Evolutionary conservation across 306 rosid species (phyloP).

Genomic region (Quercus alba): DNA sequence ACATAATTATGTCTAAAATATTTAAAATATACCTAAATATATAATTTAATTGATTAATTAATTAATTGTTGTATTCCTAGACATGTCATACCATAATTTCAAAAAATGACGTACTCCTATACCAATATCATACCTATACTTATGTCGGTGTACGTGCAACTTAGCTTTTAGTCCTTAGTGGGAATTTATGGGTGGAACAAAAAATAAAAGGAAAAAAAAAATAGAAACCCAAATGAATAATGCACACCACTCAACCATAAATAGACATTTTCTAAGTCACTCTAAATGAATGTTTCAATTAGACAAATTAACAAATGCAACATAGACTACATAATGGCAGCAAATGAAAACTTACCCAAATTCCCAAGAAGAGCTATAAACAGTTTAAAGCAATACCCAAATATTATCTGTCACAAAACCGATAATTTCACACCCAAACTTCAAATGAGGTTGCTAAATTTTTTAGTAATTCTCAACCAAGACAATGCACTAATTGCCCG

Average conservation of each 20-base stretch:
- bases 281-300: neutral
- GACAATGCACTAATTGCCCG: neutral
- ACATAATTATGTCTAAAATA: too few species aligned
- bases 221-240: neutral
- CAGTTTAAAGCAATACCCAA: neutral
- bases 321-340: neutral
- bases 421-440: neutral
- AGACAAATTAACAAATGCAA: neutral
- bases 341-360: neutral
- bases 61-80: too few species aligned
- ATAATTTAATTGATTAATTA: too few species aligned
- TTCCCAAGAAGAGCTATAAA: neutral
- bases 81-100: too few species aligned
- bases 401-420: neutral
- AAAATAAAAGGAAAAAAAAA: neutral
- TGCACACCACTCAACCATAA: neutral
- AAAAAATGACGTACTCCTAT: too few species aligned
- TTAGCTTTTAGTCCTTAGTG: too few species aligned
- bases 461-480: neutral
- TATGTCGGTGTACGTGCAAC: accelerated
- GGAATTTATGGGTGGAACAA: neutral
- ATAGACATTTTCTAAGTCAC: neutral
- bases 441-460: neutral
- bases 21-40: too few species aligned
- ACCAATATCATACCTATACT: accelerated